phyloP scores from a whole-genome alignment of 1,284 basidiomycete species.

The Leucoagaricus sp. region DNA sequence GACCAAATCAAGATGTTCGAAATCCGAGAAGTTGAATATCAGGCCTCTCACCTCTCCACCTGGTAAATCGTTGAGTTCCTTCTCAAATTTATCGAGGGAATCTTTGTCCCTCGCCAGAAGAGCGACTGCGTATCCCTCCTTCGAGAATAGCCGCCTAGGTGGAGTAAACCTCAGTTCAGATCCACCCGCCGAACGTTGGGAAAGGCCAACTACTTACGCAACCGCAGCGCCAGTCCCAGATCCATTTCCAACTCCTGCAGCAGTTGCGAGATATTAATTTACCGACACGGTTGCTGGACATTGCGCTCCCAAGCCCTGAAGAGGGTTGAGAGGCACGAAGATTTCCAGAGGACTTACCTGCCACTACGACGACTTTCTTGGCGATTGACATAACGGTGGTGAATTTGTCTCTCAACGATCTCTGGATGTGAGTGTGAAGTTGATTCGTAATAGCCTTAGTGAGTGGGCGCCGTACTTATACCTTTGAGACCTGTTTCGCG shows the following conservation, averaged over 20 bases:
- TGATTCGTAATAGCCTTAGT: background rate
- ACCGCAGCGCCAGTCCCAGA: constrained; percentile 61
- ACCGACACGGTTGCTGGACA: too few relatives aligned
- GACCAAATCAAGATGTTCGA: background rate
- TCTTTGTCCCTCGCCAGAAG: constrained; percentile 64
- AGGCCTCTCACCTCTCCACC: constrained; percentile 61
- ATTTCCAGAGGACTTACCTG: constrained; percentile 5
- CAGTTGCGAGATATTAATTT: background rate
- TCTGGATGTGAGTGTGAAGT: background rate
- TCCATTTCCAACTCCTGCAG: constrained; percentile 52
- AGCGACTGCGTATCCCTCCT: constrained; percentile 69
- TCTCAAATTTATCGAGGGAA: constrained; percentile 51
- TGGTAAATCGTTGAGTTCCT: constrained; percentile 49
- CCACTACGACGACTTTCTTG: constrained; percentile 7
- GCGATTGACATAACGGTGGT: background rate
- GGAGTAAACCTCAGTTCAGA: background rate
- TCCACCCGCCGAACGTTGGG: constrained; percentile 1
- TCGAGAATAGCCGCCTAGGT: constrained; percentile 60
- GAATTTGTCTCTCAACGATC: background rate
- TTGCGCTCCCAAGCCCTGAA: too few relatives aligned
- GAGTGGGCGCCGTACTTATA: background rate
- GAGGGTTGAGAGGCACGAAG: too few relatives aligned
- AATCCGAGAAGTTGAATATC: background rate
- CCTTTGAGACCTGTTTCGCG: background rate
- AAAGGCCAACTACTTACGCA: constrained; percentile 46